A percentile compares a stretch with the other conserved stretches of the same genome.
Conservation (phyloP, 2,329 filamentous ascomycete species). For the Diaporthe citri region DNA sequence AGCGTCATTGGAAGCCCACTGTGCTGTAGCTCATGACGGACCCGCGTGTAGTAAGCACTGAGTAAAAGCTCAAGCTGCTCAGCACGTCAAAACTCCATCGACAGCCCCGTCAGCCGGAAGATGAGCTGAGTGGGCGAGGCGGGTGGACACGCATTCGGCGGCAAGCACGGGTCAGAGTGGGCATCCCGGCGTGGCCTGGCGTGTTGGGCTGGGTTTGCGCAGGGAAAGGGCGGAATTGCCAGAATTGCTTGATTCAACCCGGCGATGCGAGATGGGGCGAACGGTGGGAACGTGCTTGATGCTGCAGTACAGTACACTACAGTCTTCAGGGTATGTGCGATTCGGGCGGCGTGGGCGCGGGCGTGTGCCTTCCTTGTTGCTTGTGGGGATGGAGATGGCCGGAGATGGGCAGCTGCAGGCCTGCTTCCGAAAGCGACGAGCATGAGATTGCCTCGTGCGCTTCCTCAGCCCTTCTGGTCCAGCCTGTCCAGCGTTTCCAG, state of each 20-base stretch:
- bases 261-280: conserved; percentile 29
- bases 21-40: not conserved
- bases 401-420: conserved; percentile 23
- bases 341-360: not conserved
- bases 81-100: conserved; percentile 6
- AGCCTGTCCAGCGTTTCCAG: not conserved
- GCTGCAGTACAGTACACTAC: not conserved
- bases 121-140: not conserved
- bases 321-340: not conserved
- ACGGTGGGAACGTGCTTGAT: conserved; percentile 28
- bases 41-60: not conserved
- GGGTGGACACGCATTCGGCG: conserved; percentile 6
- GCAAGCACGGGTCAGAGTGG: conserved; percentile 22
- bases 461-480: conserved; percentile 1
- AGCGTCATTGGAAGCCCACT: not conserved
- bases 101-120: not conserved
- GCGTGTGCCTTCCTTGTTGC: not conserved
- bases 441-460: conserved; percentile 1
- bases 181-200: not conserved
- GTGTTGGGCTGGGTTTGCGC: not conserved
- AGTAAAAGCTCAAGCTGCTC: not conserved
- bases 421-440: not conserved
- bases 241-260: conserved; percentile 26
- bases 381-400: conserved; percentile 23
- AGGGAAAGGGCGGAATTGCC: conserved; percentile 19